These are phyloP conservation scores for Metschnikowia proteae DNA, from an alignment of 805 yeast genomes.

Conservation along the genomic window DNA sequence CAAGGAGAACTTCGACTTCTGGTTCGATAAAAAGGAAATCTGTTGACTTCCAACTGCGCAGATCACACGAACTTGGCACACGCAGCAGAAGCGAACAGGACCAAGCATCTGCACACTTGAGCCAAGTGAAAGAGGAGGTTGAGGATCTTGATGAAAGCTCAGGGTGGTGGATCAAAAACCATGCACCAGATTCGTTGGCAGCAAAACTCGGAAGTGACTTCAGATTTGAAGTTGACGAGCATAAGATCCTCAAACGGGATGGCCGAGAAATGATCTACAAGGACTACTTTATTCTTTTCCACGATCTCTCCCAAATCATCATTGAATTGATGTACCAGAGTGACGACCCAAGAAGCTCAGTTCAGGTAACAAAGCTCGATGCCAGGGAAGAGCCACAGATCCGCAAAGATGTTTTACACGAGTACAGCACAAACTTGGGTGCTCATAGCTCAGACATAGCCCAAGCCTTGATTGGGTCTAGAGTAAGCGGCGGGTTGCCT, in stretches of 20 bases:
- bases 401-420: conserved; percentile 47
- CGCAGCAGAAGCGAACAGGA: conserved; percentile 19
- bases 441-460: conserved; percentile 39
- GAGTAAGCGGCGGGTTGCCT: conserved; percentile 28
- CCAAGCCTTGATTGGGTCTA: conserved; percentile 30
- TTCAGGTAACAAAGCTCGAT: conserved; percentile 29
- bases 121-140: conserved; percentile 29
- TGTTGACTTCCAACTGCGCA: conserved; percentile 7
- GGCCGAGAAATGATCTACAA: conserved; percentile 46
- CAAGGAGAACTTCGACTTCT: conserved; percentile 18
- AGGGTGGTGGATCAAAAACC: conserved; percentile 66
- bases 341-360: conserved; percentile 50
- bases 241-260: conserved; percentile 52
- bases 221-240: conserved; percentile 63
- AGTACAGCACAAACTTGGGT: conserved; percentile 51
- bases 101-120: conserved; percentile 28
- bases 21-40: conserved; percentile 9
- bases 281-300: conserved; percentile 69
- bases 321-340: conserved; percentile 56
- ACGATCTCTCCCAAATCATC: conserved; percentile 65
- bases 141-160: conserved; percentile 25
- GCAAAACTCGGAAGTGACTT: conserved; percentile 45
- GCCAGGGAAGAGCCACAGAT: conserved; percentile 42
- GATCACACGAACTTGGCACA: conserved; percentile 5
- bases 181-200: conserved; percentile 52